These are phyloP conservation scores for Aspergillus funiculosus DNA, from an alignment of 495 filamentous ascomycete genomes.

Conservation along the genomic window DNA sequence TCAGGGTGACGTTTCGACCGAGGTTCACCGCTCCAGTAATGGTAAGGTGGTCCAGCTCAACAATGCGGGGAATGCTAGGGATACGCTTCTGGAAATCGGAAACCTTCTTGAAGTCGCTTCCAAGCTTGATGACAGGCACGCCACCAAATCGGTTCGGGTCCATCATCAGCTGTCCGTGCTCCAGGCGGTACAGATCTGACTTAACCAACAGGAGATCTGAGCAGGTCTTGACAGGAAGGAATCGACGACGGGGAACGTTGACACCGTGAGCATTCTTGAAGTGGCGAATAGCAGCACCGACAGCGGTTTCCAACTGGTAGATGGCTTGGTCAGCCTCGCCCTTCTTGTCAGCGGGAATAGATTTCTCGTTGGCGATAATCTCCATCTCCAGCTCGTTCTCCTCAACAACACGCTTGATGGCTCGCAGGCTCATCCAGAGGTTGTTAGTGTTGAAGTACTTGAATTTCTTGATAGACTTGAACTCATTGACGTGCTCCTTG, in stretches of 20 bases:
- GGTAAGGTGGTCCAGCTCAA: constrained; percentile 96
- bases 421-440: constrained; percentile 98
- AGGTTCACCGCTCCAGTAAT: constrained; percentile 96
- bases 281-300: constrained; percentile 97
- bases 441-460: constrained; percentile 99
- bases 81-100: constrained; percentile 99
- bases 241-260: constrained; percentile 94
- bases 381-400: constrained; percentile 98
- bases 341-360: constrained; percentile 98
- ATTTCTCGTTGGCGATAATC: constrained; percentile 99
- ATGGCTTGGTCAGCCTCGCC: constrained; percentile 97
- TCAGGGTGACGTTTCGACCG: constrained; percentile 87
- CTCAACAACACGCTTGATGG: constrained; percentile 98
- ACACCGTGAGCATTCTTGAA: constrained; percentile 98
- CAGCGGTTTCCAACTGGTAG: constrained; percentile 96
- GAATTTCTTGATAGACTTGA: constrained; percentile 99
- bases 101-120: constrained; percentile 99
- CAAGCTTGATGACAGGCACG: constrained; percentile 99
- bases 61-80: constrained; percentile 90
- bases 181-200: constrained; percentile 98
- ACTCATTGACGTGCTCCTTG: constrained; percentile 99
- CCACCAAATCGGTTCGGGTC: constrained; percentile 94
- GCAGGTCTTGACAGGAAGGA: constrained; percentile 99
- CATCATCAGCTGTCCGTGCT: constrained; percentile 97
- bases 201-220: constrained; percentile 99